Percentiles rank a stretch among this genome's conserved stretches.
Conservation (phyloP, 106 monocot species). For the Ottelia alismoides region DNA sequence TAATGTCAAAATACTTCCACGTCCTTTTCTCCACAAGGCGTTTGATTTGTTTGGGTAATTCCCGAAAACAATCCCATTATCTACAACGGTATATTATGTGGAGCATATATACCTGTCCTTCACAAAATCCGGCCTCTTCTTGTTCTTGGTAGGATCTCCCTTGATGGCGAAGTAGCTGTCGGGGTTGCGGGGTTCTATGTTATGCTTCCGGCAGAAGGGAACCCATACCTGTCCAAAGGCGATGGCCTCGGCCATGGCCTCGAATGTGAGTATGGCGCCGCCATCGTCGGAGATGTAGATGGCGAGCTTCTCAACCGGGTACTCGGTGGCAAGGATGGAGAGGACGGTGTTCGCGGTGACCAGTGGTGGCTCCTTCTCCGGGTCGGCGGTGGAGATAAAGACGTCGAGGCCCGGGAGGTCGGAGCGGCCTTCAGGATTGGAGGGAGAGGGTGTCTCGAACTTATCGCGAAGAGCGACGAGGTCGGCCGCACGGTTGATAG, state of each 20-base stretch:
- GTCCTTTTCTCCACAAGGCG: too few relatives aligned
- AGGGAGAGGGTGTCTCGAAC: too few relatives aligned
- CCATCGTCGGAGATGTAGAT: constrained; percentile 92
- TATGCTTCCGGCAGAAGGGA: constrained; percentile 90
- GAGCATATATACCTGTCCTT: too few relatives aligned
- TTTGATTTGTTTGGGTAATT: too few relatives aligned
- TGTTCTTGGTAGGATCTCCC: constrained; percentile 86
- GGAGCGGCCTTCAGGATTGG: too few relatives aligned
- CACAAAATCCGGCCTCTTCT: constrained; percentile 81
- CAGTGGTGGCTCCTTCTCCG: constrained; percentile 73
- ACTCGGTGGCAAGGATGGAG: constrained; percentile 86
- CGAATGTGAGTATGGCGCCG: constrained; percentile 70
- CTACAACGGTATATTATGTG: too few relatives aligned
- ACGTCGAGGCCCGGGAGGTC: too few relatives aligned
- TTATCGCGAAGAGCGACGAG: too few relatives aligned
- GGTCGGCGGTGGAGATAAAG: too few relatives aligned
- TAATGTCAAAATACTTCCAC: too few relatives aligned
- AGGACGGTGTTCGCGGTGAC: constrained; percentile 83
- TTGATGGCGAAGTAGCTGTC: constrained; percentile 60
- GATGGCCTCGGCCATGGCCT: constrained; percentile 81
- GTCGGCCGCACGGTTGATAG: too few relatives aligned
- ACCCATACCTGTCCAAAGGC: constrained; percentile 82
- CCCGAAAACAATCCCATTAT: too few relatives aligned
- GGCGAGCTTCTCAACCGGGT: constrained; percentile 85
- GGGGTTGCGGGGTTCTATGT: constrained; percentile 84